Evolutionary conservation across 768 basidiomycete species (phyloP).

Genomic region (Leucosporidium scottii): DNA sequence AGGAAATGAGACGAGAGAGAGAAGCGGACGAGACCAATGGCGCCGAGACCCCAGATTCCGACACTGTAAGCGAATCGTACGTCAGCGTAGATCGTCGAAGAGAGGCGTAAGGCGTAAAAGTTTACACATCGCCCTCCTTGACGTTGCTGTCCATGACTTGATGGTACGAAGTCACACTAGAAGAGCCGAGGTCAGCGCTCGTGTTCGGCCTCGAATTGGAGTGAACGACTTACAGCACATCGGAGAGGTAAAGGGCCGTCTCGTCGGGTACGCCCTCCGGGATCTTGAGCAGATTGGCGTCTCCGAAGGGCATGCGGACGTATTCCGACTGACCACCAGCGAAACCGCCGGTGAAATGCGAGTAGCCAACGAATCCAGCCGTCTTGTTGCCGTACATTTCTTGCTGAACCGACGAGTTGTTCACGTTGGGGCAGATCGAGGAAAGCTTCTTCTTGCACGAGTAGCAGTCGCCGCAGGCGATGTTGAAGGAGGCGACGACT

Average conservation of each 20-base stretch:
- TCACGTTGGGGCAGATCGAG: conserved; percentile 55
- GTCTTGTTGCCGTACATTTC: conserved; percentile 54
- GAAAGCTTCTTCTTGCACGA: conserved; percentile 69
- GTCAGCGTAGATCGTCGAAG: conserved; percentile 42
- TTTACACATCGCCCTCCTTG: conserved; percentile 57
- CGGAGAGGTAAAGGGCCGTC: conserved; percentile 45
- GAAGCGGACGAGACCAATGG: conserved; percentile 13
- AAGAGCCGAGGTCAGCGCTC: conserved; percentile 42
- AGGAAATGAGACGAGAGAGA: background rate
- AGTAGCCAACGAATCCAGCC: conserved; percentile 48
- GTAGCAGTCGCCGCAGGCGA: conserved; percentile 38
- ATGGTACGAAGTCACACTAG: conserved; percentile 61
- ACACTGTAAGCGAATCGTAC: conserved; percentile 1
- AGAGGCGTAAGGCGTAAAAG: conserved; percentile 49
- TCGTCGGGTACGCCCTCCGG: conserved; percentile 62
- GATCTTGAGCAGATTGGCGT: conserved; percentile 63
- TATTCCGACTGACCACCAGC: conserved; percentile 72
- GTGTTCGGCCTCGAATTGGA: conserved; percentile 44
- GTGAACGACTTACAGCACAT: conserved; percentile 30
- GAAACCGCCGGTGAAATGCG: conserved; percentile 52
- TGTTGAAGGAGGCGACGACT: conserved; percentile 50
- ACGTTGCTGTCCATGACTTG: conserved; percentile 65
- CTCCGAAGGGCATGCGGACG: conserved; percentile 62
- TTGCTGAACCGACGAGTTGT: conserved; percentile 35
- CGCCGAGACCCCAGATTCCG: conserved; percentile 31